phyloP scores from a whole-genome alignment of 78 protist species.

The Pigoraptor vietnamica region DNA sequence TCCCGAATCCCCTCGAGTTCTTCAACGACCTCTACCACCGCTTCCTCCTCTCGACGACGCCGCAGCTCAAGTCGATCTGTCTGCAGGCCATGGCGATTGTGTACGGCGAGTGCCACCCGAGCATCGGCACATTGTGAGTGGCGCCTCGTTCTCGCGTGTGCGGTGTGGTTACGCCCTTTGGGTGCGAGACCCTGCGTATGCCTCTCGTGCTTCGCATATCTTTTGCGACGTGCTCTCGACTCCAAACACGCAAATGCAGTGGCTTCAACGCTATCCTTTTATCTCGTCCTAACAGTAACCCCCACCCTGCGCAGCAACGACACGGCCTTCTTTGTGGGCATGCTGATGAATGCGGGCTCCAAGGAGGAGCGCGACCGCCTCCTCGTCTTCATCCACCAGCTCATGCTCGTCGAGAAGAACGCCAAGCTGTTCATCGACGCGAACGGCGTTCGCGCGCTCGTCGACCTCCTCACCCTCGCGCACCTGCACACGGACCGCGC shows the following conservation, averaged over 20 bases:
- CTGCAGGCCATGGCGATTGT: conserved; percentile 71
- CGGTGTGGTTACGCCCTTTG: no score
- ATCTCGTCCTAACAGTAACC: no score
- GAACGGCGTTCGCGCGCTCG: conserved; percentile 41
- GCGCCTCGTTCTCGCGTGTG: no score
- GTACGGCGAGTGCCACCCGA: conserved; percentile 33
- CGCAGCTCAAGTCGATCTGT: conserved; percentile 37
- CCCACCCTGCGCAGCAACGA: no score
- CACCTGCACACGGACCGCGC: conserved; percentile 43
- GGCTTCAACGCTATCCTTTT: conserved; percentile 13
- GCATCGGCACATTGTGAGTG: conserved; percentile 35
- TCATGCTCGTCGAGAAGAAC: conserved; percentile 38
- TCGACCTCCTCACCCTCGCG: conserved; percentile 56
- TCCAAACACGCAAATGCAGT: no score
- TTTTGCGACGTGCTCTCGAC: no score
- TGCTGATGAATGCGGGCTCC: conserved; percentile 26
- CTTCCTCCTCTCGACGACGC: conserved; percentile 45
- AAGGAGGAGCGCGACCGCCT: conserved; percentile 64
- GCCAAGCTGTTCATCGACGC: conserved; percentile 64
- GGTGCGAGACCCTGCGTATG: no score
- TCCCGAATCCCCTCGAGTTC: conserved; percentile 41
- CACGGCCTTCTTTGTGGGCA: conserved; percentile 30
- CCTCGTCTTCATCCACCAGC: conserved; percentile 43
- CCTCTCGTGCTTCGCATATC: no score
- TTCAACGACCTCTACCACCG: conserved; percentile 80